Base-by-base conservation (phyloP, 1,139 yeast species). In the Magnusiomyces sp. region DNA sequence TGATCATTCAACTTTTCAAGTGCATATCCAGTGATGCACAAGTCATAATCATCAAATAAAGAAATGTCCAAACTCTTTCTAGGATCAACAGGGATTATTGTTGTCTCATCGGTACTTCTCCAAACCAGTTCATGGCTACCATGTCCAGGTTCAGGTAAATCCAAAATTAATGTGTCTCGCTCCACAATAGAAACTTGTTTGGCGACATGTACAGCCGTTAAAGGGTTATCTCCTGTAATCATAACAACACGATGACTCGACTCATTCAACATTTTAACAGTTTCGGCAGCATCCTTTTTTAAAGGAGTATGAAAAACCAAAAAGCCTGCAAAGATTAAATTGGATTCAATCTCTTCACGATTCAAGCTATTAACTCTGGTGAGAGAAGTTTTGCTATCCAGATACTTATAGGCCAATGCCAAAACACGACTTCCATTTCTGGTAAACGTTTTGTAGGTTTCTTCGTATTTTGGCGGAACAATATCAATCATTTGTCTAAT, bases 181-280 rank as follows among this genome's bases (percentile, higher is more conserved):
- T 86, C 85, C 52, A 90, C 85, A 63, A 92, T 92, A 33, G 75
- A 83, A 55, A 94, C 98, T 68, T 88, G 95, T 60, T 82, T 81
- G 38, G 98, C 98, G 60, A 92, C 98, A 66, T 92, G 97, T 57
- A 95, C 94, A 38, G 98, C 99, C 57, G 99, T 92, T 64, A 92
- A 78, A 37, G 98, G 97, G 67, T 92, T 94, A 69, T 92, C 99
- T 73, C 98, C 99, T 53, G 99, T 92, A 62, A 94, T 94, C 98
- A 92, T 92, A 47, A 94, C 81, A 67, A 65, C 70, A 66, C 99
- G 88, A 67, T 92, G 99, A 50, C 94, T 82, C 1, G 97, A 89
- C 64, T 89, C 95, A 67, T 88, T 92, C 68, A 92, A 77, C 97
- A 89, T 90, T 63, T 80, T 74, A 59, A 92, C 83, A 45, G 97